Conservation (phyloP, 352 stramenopile species). For the Thalassiosira allenii region DNA sequence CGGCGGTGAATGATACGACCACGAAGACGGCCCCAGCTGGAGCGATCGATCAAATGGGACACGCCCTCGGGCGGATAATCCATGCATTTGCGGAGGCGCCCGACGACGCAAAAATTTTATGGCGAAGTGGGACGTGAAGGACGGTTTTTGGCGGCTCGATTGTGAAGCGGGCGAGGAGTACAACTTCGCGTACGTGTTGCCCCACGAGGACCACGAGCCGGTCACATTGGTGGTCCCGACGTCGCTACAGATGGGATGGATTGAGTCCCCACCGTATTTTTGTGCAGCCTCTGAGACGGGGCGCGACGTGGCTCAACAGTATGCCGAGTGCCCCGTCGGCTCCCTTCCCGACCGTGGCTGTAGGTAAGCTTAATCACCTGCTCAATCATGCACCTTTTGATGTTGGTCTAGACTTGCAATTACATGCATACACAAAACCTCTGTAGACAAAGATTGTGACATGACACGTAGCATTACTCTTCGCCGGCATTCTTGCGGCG, state of each 20-base stretch:
- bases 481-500: conserved; percentile 21
- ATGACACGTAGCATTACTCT: not conserved
- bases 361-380: too few relatives aligned
- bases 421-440: too few relatives aligned
- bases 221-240: conserved; percentile 16
- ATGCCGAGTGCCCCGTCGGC: conserved; percentile 1
- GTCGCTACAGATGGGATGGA: conserved; percentile 36
- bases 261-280: conserved; percentile 27
- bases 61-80: conserved; percentile 10
- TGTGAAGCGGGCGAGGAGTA: conserved; percentile 2
- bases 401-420: too few relatives aligned
- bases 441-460: too few relatives aligned
- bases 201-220: conserved; percentile 20
- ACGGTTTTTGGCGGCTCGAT: conserved; percentile 21
- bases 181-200: conserved; percentile 31
- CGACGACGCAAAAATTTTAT: conserved; percentile 17
- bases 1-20: conserved; percentile 26
- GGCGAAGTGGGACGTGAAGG: conserved; percentile 26
- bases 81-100: conserved; percentile 18
- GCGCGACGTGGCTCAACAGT: conserved; percentile 9
- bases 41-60: conserved; percentile 23
- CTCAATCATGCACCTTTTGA: too few relatives aligned
- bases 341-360: too few relatives aligned
- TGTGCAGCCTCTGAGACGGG: conserved; percentile 24
- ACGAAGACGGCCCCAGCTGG: not conserved